phyloP scores from a whole-genome alignment of 1,284 basidiomycete species.

The Trichosporon faecale region DNA sequence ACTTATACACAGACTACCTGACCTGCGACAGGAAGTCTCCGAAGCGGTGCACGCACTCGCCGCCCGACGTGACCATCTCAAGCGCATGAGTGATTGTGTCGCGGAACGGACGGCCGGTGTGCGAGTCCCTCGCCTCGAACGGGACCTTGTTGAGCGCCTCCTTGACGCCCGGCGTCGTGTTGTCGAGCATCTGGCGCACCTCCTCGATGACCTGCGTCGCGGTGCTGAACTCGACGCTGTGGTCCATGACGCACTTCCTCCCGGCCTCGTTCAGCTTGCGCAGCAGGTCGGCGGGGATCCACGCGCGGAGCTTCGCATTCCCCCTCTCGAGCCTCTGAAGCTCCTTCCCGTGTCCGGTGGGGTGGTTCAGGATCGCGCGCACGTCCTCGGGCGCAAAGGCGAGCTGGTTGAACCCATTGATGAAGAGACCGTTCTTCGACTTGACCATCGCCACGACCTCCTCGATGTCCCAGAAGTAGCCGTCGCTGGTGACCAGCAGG shows the following conservation, averaged over 20 bases:
- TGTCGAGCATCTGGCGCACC: not conserved
- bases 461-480: conserved; percentile 23
- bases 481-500: conserved; percentile 16
- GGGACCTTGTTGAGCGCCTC: not conserved
- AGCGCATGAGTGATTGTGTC: conserved; percentile 18
- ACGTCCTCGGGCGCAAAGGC: conserved; percentile 16
- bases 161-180: not conserved
- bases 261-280: not conserved
- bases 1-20: not conserved
- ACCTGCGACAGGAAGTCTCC: conserved; percentile 19
- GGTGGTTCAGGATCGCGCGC: conserved; percentile 12
- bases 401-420: conserved; percentile 18
- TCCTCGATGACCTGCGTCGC: not conserved
- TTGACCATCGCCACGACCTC: conserved; percentile 16
- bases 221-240: not conserved
- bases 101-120: conserved; percentile 13
- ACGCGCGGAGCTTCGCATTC: not conserved
- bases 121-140: conserved; percentile 7
- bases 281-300: conserved; percentile 7
- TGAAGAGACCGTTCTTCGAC: conserved; percentile 16
- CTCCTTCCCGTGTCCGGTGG: not conserved
- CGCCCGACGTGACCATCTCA: conserved; percentile 16
- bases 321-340: conserved; percentile 4
- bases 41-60: conserved; percentile 19
- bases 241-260: not conserved